A percentile compares a stretch with the other conserved stretches of the same genome.
Evolutionary conservation across 768 basidiomycete genomes (phyloP).

Genomic region (Xerocomellus intermedius): DNA sequence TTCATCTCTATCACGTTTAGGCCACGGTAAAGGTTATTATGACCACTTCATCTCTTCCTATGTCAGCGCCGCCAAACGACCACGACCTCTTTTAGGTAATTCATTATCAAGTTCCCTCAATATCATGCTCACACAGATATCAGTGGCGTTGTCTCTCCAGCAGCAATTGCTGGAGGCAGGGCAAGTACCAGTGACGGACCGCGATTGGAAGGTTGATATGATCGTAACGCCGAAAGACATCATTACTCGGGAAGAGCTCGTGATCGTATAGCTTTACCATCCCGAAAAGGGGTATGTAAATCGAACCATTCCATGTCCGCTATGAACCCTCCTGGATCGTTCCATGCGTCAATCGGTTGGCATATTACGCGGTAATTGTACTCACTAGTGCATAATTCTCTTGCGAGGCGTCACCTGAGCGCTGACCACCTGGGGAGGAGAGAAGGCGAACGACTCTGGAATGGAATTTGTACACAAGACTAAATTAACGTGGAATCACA

Average conservation of each 20-base stretch:
- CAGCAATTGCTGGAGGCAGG: slow-evolving; percentile 59
- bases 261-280: slow-evolving; percentile 18
- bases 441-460: slow-evolving; percentile 41
- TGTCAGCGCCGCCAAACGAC: slow-evolving; percentile 36
- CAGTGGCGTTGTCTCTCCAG: slow-evolving; percentile 64
- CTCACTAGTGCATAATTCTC: slow-evolving; percentile 27
- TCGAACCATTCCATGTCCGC: slow-evolving; percentile 25
- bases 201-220: slow-evolving; percentile 65
- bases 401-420: slow-evolving; percentile 9
- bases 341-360: slow-evolving; percentile 9
- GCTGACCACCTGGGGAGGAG: slow-evolving; percentile 33
- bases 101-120: slow-evolving; percentile 11
- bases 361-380: slow-evolving; percentile 23
- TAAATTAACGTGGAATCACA: slow-evolving; percentile 21
- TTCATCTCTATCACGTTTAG: slow-evolving; percentile 61
- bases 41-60: slow-evolving; percentile 70
- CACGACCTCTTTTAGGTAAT: slow-evolving; percentile 60
- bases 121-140: slow-evolving; percentile 12
- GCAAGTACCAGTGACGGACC: slow-evolving; percentile 50
- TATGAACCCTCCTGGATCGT: slow-evolving; percentile 16
- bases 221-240: slow-evolving; percentile 50
- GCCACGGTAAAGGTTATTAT: slow-evolving; percentile 84
- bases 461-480: slow-evolving; percentile 15
- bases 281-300: slow-evolving; percentile 5
- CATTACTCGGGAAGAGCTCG: slow-evolving; percentile 26